Base-by-base conservation (phyloP, 139 green algal genomes). In the Chlorella sorokiniana region DNA sequence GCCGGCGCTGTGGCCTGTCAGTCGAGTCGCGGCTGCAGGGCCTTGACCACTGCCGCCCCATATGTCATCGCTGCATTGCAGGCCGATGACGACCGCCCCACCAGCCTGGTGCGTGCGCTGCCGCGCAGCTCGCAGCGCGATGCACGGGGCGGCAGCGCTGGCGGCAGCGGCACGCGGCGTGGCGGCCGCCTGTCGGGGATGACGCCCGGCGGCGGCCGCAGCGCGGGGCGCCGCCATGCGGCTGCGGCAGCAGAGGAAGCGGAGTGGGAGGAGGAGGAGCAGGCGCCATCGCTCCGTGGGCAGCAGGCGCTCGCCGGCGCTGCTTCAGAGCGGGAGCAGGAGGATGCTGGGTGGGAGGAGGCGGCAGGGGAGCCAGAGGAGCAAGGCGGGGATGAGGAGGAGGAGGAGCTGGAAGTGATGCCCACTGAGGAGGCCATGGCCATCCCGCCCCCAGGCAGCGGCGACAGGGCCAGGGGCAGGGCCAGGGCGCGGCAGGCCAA, bases 391-490 rank as follows among this genome's bases (percentile, higher is more conserved):
- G 44, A 64, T 29, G 70, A 64, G 70, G 70, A 77, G 70, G 44
- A 45, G 44, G 70, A 77, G 70, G 44, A 33, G 70, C 8, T 20
- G 18, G 70, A 59, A 16, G 70, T 77, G 70, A 51, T 77, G 70
- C 70, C 70, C 16, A 64, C 70, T 4, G n/a, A 44, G 44, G 70
- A 77, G 31, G 40, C 44, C 3, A 35, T 41, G 18, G 70, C 70
- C 41, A 52, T 77, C 25, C 70, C 70, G 9, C n/a, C 38, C 37
- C 31, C 38, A 37, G 22, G 38, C 38, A 44, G 38, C 20, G 67
- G 23, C 48, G 48, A 35, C n/a, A 41, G 20, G n/a, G 23, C n/a
- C 35, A 35, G 27, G 1, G 48, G 44, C 70, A 54, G 45, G 27
- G 31, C 40, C 70, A 41, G 1, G 35, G 64, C 9, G 52, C 64